phyloP scores from a whole-genome alignment of 169 alveolate species.

The Plasmodium adleri region DNA sequence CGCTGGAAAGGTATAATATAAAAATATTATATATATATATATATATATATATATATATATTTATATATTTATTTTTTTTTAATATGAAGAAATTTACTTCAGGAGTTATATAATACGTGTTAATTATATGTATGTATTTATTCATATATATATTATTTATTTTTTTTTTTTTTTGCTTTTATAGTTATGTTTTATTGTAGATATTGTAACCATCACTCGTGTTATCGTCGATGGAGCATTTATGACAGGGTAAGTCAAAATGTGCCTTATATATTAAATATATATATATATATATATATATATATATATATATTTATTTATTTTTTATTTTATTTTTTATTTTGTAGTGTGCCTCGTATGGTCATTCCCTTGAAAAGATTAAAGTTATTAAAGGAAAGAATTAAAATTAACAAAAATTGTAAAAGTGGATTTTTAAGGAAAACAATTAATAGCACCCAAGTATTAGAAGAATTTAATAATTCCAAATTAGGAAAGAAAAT shows the following conservation, averaged over 20 bases:
- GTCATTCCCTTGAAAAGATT: constrained; percentile 91
- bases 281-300: background rate
- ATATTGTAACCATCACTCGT: constrained; percentile 90
- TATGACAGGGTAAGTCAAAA: constrained; percentile 85
- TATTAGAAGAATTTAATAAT: constrained; percentile 85
- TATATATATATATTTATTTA: background rate
- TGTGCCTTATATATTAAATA: background rate
- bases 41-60: background rate
- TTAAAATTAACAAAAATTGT: constrained; percentile 91
- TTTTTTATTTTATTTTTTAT: background rate
- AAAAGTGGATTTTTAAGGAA: constrained; percentile 88
- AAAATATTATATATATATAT: background rate
- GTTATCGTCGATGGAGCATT: constrained; percentile 93
- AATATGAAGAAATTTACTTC: background rate
- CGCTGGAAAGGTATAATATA: constrained; percentile 91
- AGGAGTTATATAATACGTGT: background rate
- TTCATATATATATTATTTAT: constrained; percentile 9
- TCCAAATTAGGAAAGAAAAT: constrained; percentile 89
- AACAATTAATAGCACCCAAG: constrained; percentile 85
- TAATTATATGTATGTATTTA: background rate
- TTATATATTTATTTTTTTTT: background rate
- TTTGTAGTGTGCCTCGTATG: constrained; percentile 89
- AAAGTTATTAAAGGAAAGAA: constrained; percentile 90
- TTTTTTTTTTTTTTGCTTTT: background rate
- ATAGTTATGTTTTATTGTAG: constrained; percentile 92